Base-by-base conservation (phyloP, 495 filamentous ascomycete species). In the Xylaria venustula region DNA sequence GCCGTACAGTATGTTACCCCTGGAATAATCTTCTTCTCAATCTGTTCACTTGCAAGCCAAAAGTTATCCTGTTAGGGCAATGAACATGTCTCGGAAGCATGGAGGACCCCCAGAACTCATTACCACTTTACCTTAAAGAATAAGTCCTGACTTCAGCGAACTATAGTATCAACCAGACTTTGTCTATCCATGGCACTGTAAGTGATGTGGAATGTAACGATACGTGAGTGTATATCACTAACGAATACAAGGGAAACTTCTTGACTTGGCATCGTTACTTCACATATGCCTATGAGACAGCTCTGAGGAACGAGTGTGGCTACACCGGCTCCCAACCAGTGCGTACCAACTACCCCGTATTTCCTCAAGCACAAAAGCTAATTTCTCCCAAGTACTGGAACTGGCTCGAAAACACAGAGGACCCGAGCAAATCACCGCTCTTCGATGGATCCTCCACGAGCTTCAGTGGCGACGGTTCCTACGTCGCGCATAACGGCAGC, bases 221-320 rank as follows among this genome's bases (percentile, higher is more conserved):
- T 42, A 36, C 23, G 2, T 3, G 14, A 7, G 12, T 11, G 14
- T 12, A 44, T 7, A 44, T 7, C 20, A 9, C 30, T 56, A 1
- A 47, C 14, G 7, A 11, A 41, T 1, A 26, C 36, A 74, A 60
- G 76, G 87, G 85, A 19, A 84, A 81, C 58, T 89, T 92, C 72
- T 73, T 90, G 30, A 71, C 82, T 1, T 91, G 88, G 86, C 89
- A 92, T 67, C 79, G 89, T 17, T 88, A 87, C 71, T 91, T 85
- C 66, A 75, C 81, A 40, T 82, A 73, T 58, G 73, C 74, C 7
- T 91, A 85, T 68, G 90, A 91, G 68, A 78, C 86, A 66, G 85
- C 88, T 1, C 76, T 92, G 8, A 76, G 78, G 22, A 79, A 86
- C 14, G 88, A 93, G 64, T 92, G 90, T 65, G 87, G 86, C 42